Base-by-base conservation (phyloP, 2,329 filamentous ascomycete species). In the Furcasterigmium sp. region DNA sequence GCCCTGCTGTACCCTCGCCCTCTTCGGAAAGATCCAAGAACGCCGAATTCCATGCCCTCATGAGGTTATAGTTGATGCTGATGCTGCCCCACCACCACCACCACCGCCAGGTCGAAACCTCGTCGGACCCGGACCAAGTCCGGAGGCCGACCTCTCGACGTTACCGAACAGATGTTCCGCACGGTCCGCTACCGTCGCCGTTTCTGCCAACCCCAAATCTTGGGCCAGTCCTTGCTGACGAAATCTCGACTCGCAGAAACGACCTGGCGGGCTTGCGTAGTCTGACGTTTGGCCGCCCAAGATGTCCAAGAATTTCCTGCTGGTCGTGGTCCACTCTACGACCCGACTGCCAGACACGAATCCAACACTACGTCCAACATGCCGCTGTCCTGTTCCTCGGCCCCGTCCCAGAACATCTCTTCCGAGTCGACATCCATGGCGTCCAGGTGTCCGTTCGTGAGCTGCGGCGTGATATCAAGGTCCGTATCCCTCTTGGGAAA, bases 371-470 rank as follows among this genome's bases (percentile, higher is more conserved):
- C 64, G 51, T 84, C 74, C 20, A 85, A 65, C 43, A 69, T 62
- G 38, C 70, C 64, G 52, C 69, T 68, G 49, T 83, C 79, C 23
- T 67, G 60, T 3, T 53, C 50, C 38, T 76, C 73, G 30, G 73
- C 74, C 3, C 82, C 82, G 38, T 83, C 80, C 82, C 82, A 86
- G 51, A 70, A 69, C n/a, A 67, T 59, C 11, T 81, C 76, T 8
- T 41, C 39, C 15, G 59, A 60, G 54, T 84, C 79, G 36, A 80
- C 62, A 8, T 83, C 78, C 76, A 81, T 82, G n/a, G 68, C 59
- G 43, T 82, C 76, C 2, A 63, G 55, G 42, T 73, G 61, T 3
- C 76, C 76, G 46, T 79, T 80, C 9, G 69, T 61, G 4, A 73
- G 50, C 28, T 60, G 52, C 42, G 64, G 56, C 35, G 57, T 51